Conservation (phyloP, 2,329 filamentous ascomycete genomes). For the Xylaria sp. region DNA sequence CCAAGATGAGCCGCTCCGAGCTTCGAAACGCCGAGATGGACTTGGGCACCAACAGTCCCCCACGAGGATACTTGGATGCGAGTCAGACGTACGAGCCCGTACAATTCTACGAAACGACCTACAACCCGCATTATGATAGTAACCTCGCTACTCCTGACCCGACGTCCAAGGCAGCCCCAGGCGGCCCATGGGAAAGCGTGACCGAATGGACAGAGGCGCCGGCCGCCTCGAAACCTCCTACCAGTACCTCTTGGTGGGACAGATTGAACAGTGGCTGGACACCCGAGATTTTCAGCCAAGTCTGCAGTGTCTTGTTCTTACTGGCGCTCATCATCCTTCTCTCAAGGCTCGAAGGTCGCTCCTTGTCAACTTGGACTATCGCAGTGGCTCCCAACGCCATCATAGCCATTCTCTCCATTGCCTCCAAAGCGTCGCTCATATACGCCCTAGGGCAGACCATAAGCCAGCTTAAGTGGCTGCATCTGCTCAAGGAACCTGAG, state of each 20-base stretch:
- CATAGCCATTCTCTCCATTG: slow-evolving; percentile 33
- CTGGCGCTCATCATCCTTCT: slow-evolving; percentile 34
- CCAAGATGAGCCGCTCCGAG: background rate
- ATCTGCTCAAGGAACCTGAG: slow-evolving; percentile 27
- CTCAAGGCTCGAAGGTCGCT: slow-evolving; percentile 25
- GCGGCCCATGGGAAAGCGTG: background rate
- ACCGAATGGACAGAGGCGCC: background rate
- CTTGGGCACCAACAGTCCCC: background rate
- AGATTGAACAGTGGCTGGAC: slow-evolving; percentile 19
- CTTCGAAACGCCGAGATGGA: background rate
- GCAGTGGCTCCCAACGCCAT: slow-evolving; percentile 33
- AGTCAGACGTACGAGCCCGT: slow-evolving; percentile 14
- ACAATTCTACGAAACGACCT: slow-evolving; percentile 8
- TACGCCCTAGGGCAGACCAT: slow-evolving; percentile 30
- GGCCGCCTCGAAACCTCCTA: background rate
- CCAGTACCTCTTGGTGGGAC: slow-evolving; percentile 11
- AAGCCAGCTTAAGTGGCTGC: slow-evolving; percentile 33
- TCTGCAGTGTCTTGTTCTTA: slow-evolving; percentile 23
- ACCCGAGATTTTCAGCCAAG: slow-evolving; percentile 24
- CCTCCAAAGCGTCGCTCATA: slow-evolving; percentile 31
- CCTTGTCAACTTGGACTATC: slow-evolving; percentile 30
- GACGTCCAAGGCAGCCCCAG: background rate
- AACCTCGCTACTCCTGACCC: slow-evolving; percentile 1
- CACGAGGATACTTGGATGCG: background rate
- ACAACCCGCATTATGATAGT: slow-evolving; percentile 3